These are phyloP conservation scores for Moricandia moricandioides DNA, from an alignment of 345 rosid genomes.

Conservation along the genomic window DNA sequence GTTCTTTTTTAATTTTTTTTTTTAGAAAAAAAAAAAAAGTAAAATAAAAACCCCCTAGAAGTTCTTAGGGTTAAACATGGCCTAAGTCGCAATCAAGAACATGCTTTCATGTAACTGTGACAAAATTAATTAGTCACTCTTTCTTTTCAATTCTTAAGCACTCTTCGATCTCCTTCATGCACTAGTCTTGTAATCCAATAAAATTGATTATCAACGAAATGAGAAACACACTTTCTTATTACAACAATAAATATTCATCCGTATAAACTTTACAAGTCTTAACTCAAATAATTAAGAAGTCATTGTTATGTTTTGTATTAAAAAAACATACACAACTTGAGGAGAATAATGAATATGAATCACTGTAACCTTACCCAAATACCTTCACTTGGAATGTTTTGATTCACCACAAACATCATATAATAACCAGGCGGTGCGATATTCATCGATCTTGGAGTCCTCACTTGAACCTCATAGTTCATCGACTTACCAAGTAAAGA, in stretches of 20 bases:
- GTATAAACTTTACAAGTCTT: background rate
- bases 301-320: background rate
- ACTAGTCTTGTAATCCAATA: background rate
- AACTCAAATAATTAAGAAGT: background rate
- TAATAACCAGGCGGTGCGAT: slow-evolving; percentile 78
- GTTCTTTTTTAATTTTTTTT: too few species aligned
- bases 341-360: background rate
- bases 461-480: slow-evolving; percentile 44
- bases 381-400: slow-evolving; percentile 64
- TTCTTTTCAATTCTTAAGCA: background rate
- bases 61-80: too few species aligned
- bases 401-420: slow-evolving; percentile 65
- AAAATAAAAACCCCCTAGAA: too few species aligned
- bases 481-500: background rate
- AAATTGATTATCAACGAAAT: too few species aligned
- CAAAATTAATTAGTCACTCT: background rate
- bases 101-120: background rate
- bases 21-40: too few species aligned
- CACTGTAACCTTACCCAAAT: slow-evolving; percentile 51
- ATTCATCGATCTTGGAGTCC: slow-evolving; percentile 42
- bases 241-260: background rate
- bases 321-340: background rate
- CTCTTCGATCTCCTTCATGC: background rate
- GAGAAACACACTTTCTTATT: too few species aligned
- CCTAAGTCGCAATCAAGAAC: background rate